These are phyloP conservation scores for Candida sp. DNA, from an alignment of 1,139 yeast genomes.

Conservation along the genomic window DNA sequence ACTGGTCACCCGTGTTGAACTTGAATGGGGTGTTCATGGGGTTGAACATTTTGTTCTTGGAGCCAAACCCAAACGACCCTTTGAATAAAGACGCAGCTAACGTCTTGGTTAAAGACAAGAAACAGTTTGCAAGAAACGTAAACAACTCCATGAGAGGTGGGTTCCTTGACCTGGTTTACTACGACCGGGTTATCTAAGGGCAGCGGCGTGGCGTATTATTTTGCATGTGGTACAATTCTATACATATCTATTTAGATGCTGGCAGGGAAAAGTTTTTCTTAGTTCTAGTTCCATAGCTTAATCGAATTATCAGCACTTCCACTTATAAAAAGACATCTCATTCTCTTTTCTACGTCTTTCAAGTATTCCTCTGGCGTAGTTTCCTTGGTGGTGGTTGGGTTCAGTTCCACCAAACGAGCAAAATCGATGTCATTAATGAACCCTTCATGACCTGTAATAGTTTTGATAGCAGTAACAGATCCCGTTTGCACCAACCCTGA, in stretches of 20 bases:
- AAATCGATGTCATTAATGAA: slow-evolving; percentile 71
- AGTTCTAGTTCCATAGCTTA: slow-evolving; percentile 51
- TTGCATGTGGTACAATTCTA: neutral
- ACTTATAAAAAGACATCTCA: slow-evolving; percentile 61
- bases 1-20: slow-evolving; percentile 95
- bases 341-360: slow-evolving; percentile 39
- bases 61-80: slow-evolving; percentile 94
- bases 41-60: slow-evolving; percentile 80
- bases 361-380: slow-evolving; percentile 20
- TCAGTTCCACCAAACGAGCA: slow-evolving; percentile 46
- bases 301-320: slow-evolving; percentile 64
- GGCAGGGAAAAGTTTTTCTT: neutral
- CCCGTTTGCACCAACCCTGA: slow-evolving; percentile 44
- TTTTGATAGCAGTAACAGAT: slow-evolving; percentile 50
- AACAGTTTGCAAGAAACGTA: slow-evolving; percentile 63
- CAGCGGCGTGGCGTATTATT: neutral
- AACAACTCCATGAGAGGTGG: slow-evolving; percentile 75
- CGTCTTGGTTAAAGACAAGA: slow-evolving; percentile 62
- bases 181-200: slow-evolving; percentile 57
- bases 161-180: slow-evolving; percentile 57
- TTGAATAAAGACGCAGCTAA: slow-evolving; percentile 90
- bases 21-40: slow-evolving; percentile 86
- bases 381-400: slow-evolving; percentile 8
- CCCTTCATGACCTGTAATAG: slow-evolving; percentile 71
- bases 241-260: neutral